phyloP scores from a whole-genome alignment of 805 yeast genomes.

The Candida multigemmis region DNA sequence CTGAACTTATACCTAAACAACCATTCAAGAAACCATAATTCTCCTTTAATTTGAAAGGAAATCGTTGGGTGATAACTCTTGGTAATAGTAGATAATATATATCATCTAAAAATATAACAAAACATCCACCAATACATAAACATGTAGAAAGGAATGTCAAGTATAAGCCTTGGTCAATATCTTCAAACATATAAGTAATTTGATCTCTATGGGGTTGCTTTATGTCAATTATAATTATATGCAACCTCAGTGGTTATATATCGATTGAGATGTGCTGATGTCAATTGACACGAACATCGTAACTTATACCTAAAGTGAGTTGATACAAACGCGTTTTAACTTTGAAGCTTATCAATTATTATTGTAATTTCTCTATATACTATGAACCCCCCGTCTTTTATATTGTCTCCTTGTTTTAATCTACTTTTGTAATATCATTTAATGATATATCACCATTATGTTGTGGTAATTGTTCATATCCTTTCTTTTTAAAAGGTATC shows the following conservation, averaged over 20 bases:
- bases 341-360: no score
- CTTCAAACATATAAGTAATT: no score
- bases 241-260: no score
- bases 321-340: no score
- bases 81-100: constrained; percentile 36
- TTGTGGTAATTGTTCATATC: constrained; percentile 24
- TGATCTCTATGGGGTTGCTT: no score
- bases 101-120: constrained; percentile 53
- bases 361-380: no score
- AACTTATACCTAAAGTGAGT: no score
- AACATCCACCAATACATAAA: constrained; percentile 66
- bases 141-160: constrained; percentile 57
- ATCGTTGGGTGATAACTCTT: constrained; percentile 24
- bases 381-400: no score
- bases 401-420: constrained; percentile 2
- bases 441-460: constrained; percentile 11
- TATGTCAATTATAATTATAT: no score
- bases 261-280: no score
- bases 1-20: constrained; percentile 71
- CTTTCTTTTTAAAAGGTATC: constrained; percentile 13
- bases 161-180: constrained; percentile 68
- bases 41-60: constrained; percentile 45
- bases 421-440: constrained; percentile 6
- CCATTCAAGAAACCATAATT: constrained; percentile 61
- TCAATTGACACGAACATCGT: no score